Percentiles rank a stretch among this genome's conserved stretches.
phyloP scores from a whole-genome alignment of 495 filamentous ascomycete species.

The Penicillium canescens region DNA sequence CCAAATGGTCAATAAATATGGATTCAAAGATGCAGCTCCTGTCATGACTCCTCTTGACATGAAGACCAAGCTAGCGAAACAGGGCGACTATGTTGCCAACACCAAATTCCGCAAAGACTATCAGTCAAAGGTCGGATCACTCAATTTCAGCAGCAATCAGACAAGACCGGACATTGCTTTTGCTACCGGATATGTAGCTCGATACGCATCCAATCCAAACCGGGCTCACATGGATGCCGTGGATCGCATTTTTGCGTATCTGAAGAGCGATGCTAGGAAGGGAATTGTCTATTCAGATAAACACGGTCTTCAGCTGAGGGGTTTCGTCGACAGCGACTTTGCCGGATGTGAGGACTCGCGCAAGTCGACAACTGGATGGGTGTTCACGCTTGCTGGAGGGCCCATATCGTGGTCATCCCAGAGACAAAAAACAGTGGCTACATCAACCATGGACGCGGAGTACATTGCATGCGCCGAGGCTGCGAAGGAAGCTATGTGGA shows the following conservation, averaged over 20 bases:
- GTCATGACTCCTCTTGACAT: not conserved
- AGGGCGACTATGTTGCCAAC: not conserved
- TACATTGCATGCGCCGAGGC: no score
- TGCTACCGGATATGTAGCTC: not conserved
- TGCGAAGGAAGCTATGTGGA: no score
- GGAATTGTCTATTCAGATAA: slow-evolving; percentile 1
- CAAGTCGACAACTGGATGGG: slow-evolving; percentile 4
- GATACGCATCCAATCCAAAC: slow-evolving; percentile 1
- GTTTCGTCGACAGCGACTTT: slow-evolving; percentile 4
- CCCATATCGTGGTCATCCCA: no score
- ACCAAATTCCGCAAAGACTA: slow-evolving; percentile 1
- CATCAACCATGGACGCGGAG: no score
- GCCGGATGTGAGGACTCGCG: slow-evolving; percentile 3
- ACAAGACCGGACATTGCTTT: slow-evolving; percentile 1
- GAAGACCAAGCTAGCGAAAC: not conserved
- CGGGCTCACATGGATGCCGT: slow-evolving; percentile 3
- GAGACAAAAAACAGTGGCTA: no score
- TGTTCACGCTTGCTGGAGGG: not conserved
- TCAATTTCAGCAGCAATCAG: slow-evolving; percentile 4
- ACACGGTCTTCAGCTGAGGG: not conserved
- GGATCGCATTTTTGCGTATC: not conserved
- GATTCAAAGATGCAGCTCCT: not conserved
- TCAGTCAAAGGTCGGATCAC: slow-evolving; percentile 3
- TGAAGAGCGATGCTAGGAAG: not conserved
- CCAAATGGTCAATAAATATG: not conserved